Evolutionary conservation across 2,329 filamentous ascomycete species (phyloP).

Genomic region (Curvularia sp.): DNA sequence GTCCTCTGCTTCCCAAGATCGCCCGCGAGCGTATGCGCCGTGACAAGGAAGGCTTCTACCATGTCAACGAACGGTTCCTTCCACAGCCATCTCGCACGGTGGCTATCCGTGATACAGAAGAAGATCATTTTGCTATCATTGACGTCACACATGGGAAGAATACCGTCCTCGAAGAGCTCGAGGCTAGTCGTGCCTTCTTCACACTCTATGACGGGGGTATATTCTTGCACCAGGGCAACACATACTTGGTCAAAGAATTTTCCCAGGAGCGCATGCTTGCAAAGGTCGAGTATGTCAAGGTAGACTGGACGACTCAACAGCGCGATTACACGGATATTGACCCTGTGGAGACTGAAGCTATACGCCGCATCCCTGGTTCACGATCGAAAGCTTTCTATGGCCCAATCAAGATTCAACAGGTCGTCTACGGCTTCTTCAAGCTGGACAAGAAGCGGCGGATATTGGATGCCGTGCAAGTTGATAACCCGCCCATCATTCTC

Average conservation of each 20-base stretch:
- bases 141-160: constrained; percentile 86
- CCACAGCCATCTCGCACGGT: constrained; percentile 84
- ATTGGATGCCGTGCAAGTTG: constrained; percentile 88
- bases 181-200: constrained; percentile 92
- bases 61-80: constrained; percentile 87
- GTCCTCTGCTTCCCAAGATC: constrained; percentile 72
- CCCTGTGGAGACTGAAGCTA: constrained; percentile 87
- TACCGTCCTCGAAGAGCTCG: constrained; percentile 90
- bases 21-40: constrained; percentile 75
- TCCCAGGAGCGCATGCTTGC: constrained; percentile 80
- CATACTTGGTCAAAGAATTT: constrained; percentile 91
- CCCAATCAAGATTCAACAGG: constrained; percentile 81
- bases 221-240: constrained; percentile 94
- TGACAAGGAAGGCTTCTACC: constrained; percentile 83
- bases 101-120: constrained; percentile 85
- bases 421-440: constrained; percentile 97
- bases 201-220: constrained; percentile 97
- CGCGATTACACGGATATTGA: constrained; percentile 95
- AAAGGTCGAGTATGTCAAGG: constrained; percentile 84
- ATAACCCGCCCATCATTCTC: constrained; percentile 88
- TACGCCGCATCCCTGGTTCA: constrained; percentile 72
- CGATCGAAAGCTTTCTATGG: constrained; percentile 82
- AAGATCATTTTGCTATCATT: constrained; percentile 92
- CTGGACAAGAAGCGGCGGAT: constrained; percentile 85
- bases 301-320: constrained; percentile 94